Evolutionary conservation across 345 rosid species (phyloP).

Genomic region (Erucastrum elatum): DNA sequence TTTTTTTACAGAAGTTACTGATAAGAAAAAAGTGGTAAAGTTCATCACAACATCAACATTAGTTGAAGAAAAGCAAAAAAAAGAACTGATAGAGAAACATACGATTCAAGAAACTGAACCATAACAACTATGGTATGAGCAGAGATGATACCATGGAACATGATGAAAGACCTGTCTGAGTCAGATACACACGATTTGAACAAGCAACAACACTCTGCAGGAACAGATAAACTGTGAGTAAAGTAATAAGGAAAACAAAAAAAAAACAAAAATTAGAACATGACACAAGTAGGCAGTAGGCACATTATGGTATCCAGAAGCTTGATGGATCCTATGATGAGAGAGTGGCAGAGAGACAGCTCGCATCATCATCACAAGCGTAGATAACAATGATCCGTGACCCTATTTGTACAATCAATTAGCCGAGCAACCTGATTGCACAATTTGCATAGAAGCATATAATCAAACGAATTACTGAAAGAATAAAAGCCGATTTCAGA

Average conservation of each 20-base stretch:
- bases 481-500: not conserved
- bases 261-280: too few relatives aligned
- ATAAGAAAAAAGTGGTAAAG: not conserved
- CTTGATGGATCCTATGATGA: conserved; percentile 42
- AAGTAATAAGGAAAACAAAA: too few relatives aligned
- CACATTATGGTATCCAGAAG: conserved; percentile 42
- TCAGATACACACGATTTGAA: conserved; percentile 46
- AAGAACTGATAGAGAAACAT: not conserved
- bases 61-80: conserved; percentile 1
- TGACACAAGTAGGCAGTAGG: not conserved
- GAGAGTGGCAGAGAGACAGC: conserved; percentile 54
- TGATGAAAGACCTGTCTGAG: conserved; percentile 53
- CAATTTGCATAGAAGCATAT: not conserved
- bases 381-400: conserved; percentile 10
- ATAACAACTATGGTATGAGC: conserved; percentile 25
- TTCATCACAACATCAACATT: not conserved
- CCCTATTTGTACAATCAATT: conserved; percentile 22
- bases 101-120: conserved; percentile 19
- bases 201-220: conserved; percentile 44
- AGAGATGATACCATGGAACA: conserved; percentile 54
- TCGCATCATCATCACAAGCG: conserved; percentile 48
- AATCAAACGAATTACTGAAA: not conserved
- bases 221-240: not conserved
- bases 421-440: conserved; percentile 11
- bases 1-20: not conserved